Percentiles rank a stretch among this genome's conserved stretches.
These are phyloP conservation scores for Monosporascus sp. DNA, from an alignment of 2,329 filamentous ascomycete genomes.

Conservation along the genomic window DNA sequence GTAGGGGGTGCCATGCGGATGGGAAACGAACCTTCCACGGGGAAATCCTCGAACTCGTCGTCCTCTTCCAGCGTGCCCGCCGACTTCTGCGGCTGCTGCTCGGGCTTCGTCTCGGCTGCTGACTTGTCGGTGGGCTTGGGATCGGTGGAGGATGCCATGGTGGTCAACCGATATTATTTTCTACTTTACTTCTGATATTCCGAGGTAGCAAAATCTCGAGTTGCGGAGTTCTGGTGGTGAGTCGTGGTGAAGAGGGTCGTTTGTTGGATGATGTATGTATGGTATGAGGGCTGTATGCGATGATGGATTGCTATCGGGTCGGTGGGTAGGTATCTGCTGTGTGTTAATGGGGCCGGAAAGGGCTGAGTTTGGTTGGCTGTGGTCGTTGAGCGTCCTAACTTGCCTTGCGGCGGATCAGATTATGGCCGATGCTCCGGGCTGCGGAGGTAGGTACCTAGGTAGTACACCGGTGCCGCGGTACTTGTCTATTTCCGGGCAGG, in stretches of 20 bases:
- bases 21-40: conserved; percentile 71
- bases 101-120: conserved; percentile 37
- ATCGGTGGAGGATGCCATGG: conserved; percentile 27
- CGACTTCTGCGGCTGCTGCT: conserved; percentile 55
- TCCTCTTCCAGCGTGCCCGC: conserved; percentile 80
- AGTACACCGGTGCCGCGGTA: no score
- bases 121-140: conserved; percentile 33
- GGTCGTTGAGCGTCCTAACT: conserved; percentile 1
- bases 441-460: background rate
- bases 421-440: conserved; percentile 3
- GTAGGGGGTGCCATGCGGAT: background rate
- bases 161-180: background rate
- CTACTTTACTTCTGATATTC: conserved; percentile 5
- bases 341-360: background rate
- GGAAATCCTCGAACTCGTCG: conserved; percentile 98
- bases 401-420: conserved; percentile 7
- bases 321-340: background rate
- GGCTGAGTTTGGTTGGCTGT: conserved; percentile 7
- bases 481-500: no score
- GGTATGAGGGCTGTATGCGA: background rate
- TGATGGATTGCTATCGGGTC: background rate
- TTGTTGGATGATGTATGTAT: background rate
- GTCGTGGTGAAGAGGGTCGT: background rate
- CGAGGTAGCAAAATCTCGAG: background rate
- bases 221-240: background rate